These are phyloP conservation scores for Emmonsia crescens DNA, from an alignment of 2,329 filamentous ascomycete genomes.

Conservation along the genomic window DNA sequence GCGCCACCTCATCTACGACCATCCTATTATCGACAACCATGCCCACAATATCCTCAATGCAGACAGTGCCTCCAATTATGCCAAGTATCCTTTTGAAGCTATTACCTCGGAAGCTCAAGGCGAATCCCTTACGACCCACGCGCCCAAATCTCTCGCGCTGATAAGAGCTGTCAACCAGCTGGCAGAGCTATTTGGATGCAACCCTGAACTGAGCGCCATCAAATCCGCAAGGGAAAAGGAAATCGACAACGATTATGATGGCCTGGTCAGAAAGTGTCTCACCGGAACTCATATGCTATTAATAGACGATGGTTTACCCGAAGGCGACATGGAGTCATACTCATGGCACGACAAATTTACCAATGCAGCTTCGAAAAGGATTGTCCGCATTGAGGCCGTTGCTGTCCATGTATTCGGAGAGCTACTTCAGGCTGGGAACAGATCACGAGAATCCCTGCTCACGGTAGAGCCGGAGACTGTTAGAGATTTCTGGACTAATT, in stretches of 20 bases:
- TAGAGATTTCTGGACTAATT: conserved; percentile 16
- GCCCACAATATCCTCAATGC: conserved; percentile 35
- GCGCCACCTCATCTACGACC: conserved; percentile 26
- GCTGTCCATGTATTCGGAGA: conserved; percentile 53
- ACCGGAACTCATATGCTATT: conserved; percentile 62
- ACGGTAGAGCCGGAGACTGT: neutral
- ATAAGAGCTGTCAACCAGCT: conserved; percentile 61
- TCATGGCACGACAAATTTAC: conserved; percentile 58
- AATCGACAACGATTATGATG: conserved; percentile 41
- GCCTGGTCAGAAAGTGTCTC: conserved; percentile 54
- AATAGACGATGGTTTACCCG: conserved; percentile 64
- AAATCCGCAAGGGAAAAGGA: conserved; percentile 39
- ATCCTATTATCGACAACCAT: conserved; percentile 40
- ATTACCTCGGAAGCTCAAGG: conserved; percentile 65
- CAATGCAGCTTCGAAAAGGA: conserved; percentile 54
- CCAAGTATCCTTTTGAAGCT: conserved; percentile 42
- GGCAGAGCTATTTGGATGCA: conserved; percentile 51
- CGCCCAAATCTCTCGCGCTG: conserved; percentile 54
- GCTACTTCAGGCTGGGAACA: conserved; percentile 26
- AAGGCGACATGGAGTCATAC: conserved; percentile 47
- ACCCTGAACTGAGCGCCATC: conserved; percentile 51
- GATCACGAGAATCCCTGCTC: neutral
- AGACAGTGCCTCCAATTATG: conserved; percentile 23
- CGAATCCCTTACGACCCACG: conserved; percentile 49
- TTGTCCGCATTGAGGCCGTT: conserved; percentile 66